phyloP scores from a whole-genome alignment of 148 eudicot species.

The Rhododendron williamsianum region DNA sequence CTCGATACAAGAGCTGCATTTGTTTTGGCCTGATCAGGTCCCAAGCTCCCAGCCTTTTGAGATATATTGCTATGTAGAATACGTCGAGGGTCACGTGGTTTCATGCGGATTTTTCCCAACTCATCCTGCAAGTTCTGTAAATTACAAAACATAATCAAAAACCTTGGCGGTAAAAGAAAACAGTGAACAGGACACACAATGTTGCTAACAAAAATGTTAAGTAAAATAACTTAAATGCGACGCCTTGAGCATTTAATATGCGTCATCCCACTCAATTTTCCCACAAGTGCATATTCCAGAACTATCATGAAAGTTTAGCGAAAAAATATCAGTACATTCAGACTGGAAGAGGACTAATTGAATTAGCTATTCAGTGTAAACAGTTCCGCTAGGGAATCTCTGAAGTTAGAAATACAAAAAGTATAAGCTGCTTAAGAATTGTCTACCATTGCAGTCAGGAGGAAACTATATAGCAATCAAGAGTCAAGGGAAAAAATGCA shows the following conservation, averaged over 20 bases:
- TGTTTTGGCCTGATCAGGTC: conserved; percentile 36
- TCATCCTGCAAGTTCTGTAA: conserved; percentile 61
- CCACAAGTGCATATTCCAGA: background rate
- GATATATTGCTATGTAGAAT: conserved; percentile 40
- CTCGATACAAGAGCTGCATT: conserved; percentile 21
- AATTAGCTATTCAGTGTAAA: background rate
- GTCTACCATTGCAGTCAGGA: background rate
- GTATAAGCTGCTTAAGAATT: background rate
- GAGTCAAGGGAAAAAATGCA: background rate
- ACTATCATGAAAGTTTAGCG: background rate
- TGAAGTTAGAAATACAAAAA: background rate
- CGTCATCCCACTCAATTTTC: background rate
- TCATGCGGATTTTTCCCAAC: conserved; percentile 69
- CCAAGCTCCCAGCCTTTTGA: conserved; percentile 34
- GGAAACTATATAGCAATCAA: background rate
- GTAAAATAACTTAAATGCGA: background rate
- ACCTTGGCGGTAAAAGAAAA: background rate
- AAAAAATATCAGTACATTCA: background rate
- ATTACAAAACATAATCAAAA: background rate
- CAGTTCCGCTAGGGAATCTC: background rate
- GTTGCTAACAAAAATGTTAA: background rate
- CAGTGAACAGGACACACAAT: background rate
- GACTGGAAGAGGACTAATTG: background rate
- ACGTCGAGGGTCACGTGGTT: conserved; percentile 97
- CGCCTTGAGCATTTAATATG: background rate